These are phyloP conservation scores for Colletotrichum simmondsii DNA, from an alignment of 2,329 filamentous ascomycete genomes.

Conservation along the genomic window DNA sequence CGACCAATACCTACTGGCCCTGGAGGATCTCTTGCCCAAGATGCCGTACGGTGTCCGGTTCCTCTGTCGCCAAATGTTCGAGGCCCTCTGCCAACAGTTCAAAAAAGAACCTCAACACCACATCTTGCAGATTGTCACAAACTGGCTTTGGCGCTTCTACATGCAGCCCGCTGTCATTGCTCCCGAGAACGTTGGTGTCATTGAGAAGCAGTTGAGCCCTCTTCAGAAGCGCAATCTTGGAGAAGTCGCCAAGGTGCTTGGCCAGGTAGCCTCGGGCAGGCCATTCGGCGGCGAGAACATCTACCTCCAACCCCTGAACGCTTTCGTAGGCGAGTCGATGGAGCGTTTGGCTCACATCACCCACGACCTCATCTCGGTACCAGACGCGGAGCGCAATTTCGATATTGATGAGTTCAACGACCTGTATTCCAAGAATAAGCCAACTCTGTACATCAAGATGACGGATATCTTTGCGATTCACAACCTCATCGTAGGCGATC, in stretches of 20 bases:
- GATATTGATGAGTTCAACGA: constrained; percentile 99
- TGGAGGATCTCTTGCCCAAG: constrained; percentile 85
- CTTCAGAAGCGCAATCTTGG: constrained; percentile 92
- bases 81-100: constrained; percentile 81
- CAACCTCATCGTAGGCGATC: constrained; percentile 83
- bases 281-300: constrained; percentile 95
- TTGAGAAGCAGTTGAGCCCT: constrained; percentile 88
- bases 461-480: constrained; percentile 97
- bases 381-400: constrained; percentile 89
- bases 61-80: constrained; percentile 86
- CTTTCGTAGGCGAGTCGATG: constrained; percentile 87
- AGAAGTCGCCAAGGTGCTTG: constrained; percentile 91
- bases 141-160: constrained; percentile 96
- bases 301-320: constrained; percentile 94
- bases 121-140: constrained; percentile 84
- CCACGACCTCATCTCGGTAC: constrained; percentile 81
- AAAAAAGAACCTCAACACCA: constrained; percentile 81
- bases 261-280: constrained; percentile 88
- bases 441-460: constrained; percentile 99
- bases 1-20: constrained; percentile 84
- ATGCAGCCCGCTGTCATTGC: constrained; percentile 89
- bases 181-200: constrained; percentile 92
- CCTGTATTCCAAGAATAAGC: constrained; percentile 94
- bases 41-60: constrained; percentile 96
- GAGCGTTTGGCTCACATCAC: constrained; percentile 82